These are phyloP conservation scores for Aspergillus heteromorphus DNA, from an alignment of 495 filamentous ascomycete genomes.

Conservation along the genomic window DNA sequence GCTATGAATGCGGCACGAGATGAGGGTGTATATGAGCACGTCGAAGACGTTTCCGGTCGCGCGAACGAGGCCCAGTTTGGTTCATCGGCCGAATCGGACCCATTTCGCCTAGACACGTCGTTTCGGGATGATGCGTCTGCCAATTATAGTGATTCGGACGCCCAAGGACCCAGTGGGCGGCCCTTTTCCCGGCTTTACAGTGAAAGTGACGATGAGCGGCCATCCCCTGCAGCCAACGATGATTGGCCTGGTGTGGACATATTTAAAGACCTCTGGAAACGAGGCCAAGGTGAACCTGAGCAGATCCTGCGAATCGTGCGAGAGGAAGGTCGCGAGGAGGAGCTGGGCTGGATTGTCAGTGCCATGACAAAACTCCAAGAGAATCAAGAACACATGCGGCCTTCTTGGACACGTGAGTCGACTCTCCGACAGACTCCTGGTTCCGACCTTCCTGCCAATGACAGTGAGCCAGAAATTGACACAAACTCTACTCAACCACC, in stretches of 20 bases:
- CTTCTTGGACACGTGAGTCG: slow-evolving; percentile 1
- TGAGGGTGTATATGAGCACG: neutral
- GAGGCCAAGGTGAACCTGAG: slow-evolving; percentile 52
- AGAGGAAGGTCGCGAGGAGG: slow-evolving; percentile 52
- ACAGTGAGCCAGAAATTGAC: neutral
- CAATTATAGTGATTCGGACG: slow-evolving; percentile 6
- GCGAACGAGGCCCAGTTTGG: neutral
- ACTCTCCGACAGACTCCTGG: neutral
- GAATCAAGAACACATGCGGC: neutral
- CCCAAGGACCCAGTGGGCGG: neutral
- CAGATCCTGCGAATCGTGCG: slow-evolving; percentile 57
- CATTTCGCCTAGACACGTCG: neutral
- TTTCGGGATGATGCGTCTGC: slow-evolving; percentile 7
- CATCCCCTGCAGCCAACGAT: slow-evolving; percentile 11
- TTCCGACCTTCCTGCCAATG: neutral
- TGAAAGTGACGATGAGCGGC: slow-evolving; percentile 27
- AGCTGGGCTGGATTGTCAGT: slow-evolving; percentile 46
- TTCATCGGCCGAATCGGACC: neutral
- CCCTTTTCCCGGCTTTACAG: slow-evolving; percentile 6
- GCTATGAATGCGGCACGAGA: slow-evolving; percentile 15
- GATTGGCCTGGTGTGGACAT: slow-evolving; percentile 36
- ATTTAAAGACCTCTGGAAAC: slow-evolving; percentile 46
- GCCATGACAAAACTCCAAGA: slow-evolving; percentile 27
- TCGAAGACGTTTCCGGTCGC: neutral
- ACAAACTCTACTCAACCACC: neutral